These are phyloP conservation scores for Pinus tabuliformis DNA, from an alignment of 75 land plant genomes.

Conservation along the genomic window DNA sequence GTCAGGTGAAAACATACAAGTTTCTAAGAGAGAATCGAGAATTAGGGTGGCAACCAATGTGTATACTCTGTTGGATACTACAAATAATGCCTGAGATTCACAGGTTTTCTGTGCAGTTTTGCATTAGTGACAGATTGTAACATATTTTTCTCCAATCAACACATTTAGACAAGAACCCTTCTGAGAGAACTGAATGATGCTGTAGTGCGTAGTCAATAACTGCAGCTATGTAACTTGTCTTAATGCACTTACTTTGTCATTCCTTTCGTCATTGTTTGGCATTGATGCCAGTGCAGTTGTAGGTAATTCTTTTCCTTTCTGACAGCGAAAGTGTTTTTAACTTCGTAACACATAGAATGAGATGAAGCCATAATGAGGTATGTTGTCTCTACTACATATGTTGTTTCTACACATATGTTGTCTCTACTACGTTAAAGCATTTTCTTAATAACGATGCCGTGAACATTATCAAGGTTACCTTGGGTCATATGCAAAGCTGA, in stretches of 20 bases:
- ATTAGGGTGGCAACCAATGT: not conserved
- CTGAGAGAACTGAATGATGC: not conserved
- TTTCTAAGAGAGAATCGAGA: not conserved
- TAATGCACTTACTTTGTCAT: not conserved
- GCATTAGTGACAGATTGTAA: constrained; percentile 6
- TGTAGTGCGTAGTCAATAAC: not conserved
- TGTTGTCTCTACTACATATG: no score
- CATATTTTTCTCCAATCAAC: not conserved
- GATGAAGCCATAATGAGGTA: no score
- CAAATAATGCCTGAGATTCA: not conserved
- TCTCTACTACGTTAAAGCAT: no score
- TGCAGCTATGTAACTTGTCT: not conserved
- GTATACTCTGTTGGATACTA: not conserved
- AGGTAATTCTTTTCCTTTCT: not conserved
- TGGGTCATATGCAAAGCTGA: no score
- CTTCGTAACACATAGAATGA: no score
- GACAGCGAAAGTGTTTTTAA: not conserved
- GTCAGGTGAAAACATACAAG: not conserved
- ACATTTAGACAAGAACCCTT: not conserved
- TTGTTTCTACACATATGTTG: no score
- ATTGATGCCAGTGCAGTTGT: not conserved
- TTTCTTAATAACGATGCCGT: no score
- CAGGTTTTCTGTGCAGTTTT: not conserved
- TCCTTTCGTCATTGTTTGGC: not conserved
- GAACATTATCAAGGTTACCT: no score